Percentiles rank a stretch among this genome's conserved stretches.
These are phyloP conservation scores for Fremontodendron californicum DNA, from an alignment of 345 rosid genomes.

Conservation along the genomic window DNA sequence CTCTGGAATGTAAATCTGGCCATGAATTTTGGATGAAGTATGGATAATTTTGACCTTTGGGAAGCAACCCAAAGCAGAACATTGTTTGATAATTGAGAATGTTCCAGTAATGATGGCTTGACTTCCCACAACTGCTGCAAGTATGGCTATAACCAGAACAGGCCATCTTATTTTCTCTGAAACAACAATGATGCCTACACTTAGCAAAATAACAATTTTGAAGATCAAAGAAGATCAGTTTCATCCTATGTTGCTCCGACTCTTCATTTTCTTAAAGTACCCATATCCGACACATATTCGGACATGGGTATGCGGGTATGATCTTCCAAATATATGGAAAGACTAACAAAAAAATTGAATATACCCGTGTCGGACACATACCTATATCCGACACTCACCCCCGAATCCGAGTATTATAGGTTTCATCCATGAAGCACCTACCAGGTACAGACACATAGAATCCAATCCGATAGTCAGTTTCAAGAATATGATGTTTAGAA, in stretches of 20 bases:
- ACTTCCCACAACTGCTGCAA: slow-evolving; percentile 96
- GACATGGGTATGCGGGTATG: too few species aligned
- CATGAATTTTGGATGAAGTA: slow-evolving; percentile 85
- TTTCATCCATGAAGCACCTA: slow-evolving; percentile 25
- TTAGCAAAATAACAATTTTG: slow-evolving; percentile 2
- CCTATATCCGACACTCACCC: too few species aligned
- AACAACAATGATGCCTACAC: slow-evolving; percentile 8
- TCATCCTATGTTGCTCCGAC: too few species aligned
- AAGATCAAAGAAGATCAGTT: not conserved
- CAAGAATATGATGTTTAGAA: slow-evolving; percentile 66
- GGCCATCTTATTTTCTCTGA: slow-evolving; percentile 94
- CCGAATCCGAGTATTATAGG: too few species aligned
- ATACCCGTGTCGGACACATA: too few species aligned
- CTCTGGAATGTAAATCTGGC: slow-evolving; percentile 95
- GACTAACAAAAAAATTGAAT: too few species aligned
- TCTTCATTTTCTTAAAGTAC: too few species aligned
- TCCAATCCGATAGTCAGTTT: slow-evolving; percentile 67
- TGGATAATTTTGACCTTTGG: slow-evolving; percentile 87
- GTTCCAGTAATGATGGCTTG: slow-evolving; percentile 97
- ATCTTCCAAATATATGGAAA: too few species aligned
- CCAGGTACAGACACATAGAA: slow-evolving; percentile 96
- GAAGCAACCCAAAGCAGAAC: slow-evolving; percentile 89
- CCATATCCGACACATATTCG: too few species aligned
- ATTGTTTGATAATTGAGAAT: slow-evolving; percentile 92
- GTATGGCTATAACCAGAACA: slow-evolving; percentile 84